Evolutionary conservation across 2,329 filamentous ascomycete genomes (phyloP).

Genomic region (Paraconiothyrium brasiliense): DNA sequence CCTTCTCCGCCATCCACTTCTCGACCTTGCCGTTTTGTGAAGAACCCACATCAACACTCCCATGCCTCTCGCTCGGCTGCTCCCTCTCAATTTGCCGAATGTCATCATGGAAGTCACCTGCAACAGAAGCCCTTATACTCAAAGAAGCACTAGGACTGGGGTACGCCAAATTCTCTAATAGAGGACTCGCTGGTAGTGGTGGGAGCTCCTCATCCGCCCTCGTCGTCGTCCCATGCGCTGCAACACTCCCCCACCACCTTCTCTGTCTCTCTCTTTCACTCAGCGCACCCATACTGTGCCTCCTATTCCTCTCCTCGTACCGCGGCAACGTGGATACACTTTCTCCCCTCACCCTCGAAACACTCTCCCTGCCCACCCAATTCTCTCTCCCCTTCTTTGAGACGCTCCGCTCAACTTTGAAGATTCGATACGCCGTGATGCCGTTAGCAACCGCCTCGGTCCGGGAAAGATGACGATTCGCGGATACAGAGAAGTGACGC

Average conservation of each 20-base stretch:
- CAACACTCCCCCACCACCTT: not conserved
- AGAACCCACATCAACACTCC: not conserved
- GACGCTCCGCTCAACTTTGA: not conserved
- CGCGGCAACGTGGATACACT: slow-evolving; percentile 5
- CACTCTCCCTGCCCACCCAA: not conserved
- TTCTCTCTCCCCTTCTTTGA: not conserved
- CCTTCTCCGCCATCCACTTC: not conserved
- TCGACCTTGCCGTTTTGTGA: not conserved
- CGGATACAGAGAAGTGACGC: not conserved
- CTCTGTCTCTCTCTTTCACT: not conserved
- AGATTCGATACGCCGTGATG: not conserved
- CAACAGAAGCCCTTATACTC: not conserved
- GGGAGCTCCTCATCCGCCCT: not conserved
- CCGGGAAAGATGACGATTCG: not conserved
- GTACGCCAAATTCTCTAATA: not conserved
- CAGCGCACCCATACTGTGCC: not conserved
- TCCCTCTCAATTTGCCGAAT: not conserved
- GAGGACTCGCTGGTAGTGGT: slow-evolving; percentile 3
- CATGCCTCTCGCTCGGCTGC: not conserved
- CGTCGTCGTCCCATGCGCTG: not conserved
- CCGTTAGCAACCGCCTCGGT: not conserved
- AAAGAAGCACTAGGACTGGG: not conserved
- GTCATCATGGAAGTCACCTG: not conserved
- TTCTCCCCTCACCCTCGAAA: not conserved
- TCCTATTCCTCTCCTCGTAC: not conserved